Evolutionary conservation across 2,329 filamentous ascomycete species (phyloP).

Genomic region (Dactylellina sp.): DNA sequence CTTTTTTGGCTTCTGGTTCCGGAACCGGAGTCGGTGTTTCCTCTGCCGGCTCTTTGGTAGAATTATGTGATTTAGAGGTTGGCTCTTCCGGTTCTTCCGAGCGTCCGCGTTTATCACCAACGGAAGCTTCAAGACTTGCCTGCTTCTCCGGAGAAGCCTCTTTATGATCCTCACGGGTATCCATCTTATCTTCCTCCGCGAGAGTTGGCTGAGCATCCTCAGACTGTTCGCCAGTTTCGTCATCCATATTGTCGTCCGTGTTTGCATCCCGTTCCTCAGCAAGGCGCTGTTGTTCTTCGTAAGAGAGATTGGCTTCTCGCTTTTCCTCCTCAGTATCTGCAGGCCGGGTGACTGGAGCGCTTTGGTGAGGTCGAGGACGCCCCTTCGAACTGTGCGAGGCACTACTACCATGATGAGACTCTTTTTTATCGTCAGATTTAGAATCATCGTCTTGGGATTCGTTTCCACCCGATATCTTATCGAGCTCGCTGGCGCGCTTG

Average conservation of each 20-base stretch:
- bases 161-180: slow-evolving; percentile 28
- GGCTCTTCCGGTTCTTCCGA: slow-evolving; percentile 16
- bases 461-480: slow-evolving; percentile 18
- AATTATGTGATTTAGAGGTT: background rate
- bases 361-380: slow-evolving; percentile 18
- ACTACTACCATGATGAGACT: background rate
- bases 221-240: slow-evolving; percentile 7
- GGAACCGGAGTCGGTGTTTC: slow-evolving; percentile 10
- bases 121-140: slow-evolving; percentile 20
- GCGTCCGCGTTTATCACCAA: slow-evolving; percentile 42
- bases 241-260: too few relatives aligned
- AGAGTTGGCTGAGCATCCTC: slow-evolving; percentile 7
- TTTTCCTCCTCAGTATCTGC: slow-evolving; percentile 26
- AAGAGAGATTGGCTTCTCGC: slow-evolving; percentile 27
- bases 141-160: slow-evolving; percentile 29
- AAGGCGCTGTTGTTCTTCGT: slow-evolving; percentile 26
- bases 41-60: background rate
- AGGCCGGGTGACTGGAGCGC: slow-evolving; percentile 19
- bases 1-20: slow-evolving; percentile 44
- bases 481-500: slow-evolving; percentile 71
- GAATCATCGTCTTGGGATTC: background rate
- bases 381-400: background rate
- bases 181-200: slow-evolving; percentile 21
- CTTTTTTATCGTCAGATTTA: background rate
- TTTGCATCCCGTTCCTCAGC: slow-evolving; percentile 3